Conservation (phyloP, 768 basidiomycete genomes). For the Nidularia sp. region DNA sequence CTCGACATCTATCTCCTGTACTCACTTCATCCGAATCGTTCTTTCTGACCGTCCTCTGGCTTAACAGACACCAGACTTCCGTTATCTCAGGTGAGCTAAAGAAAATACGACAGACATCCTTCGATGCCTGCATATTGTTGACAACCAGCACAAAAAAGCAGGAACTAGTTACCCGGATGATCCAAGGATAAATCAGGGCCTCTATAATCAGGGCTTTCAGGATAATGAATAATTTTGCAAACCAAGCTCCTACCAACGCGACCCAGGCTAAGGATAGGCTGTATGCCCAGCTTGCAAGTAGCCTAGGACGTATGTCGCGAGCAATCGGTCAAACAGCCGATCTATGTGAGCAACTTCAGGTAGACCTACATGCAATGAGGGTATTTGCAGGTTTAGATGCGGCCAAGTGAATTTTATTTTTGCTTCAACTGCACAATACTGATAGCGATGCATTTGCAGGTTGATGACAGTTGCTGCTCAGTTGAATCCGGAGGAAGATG, state of each 20-base stretch:
- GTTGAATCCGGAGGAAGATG: constrained; percentile 23
- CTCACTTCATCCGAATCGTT: no score
- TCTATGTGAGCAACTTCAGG: constrained; percentile 71
- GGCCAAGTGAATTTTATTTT: constrained; percentile 60
- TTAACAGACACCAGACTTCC: no score
- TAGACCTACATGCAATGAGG: constrained; percentile 75
- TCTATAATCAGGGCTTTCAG: no score
- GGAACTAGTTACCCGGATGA: no score
- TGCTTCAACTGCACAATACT: background rate
- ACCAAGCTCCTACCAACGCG: constrained; percentile 47
- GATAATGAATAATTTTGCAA: constrained; percentile 11
- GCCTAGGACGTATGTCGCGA: constrained; percentile 61
- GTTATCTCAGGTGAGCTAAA: no score
- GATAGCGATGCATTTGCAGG: constrained; percentile 12
- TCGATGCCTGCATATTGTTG: no score
- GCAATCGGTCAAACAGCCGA: constrained; percentile 71
- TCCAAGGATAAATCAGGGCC: no score
- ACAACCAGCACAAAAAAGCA: no score
- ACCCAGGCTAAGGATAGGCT: constrained; percentile 79
- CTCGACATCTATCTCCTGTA: no score
- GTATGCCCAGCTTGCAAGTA: constrained; percentile 71
- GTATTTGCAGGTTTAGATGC: constrained; percentile 76
- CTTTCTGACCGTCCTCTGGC: no score
- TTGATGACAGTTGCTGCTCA: constrained; percentile 39
- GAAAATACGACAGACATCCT: no score